Conservation (phyloP, 768 basidiomycete species). For the Lactarius vividus region DNA sequence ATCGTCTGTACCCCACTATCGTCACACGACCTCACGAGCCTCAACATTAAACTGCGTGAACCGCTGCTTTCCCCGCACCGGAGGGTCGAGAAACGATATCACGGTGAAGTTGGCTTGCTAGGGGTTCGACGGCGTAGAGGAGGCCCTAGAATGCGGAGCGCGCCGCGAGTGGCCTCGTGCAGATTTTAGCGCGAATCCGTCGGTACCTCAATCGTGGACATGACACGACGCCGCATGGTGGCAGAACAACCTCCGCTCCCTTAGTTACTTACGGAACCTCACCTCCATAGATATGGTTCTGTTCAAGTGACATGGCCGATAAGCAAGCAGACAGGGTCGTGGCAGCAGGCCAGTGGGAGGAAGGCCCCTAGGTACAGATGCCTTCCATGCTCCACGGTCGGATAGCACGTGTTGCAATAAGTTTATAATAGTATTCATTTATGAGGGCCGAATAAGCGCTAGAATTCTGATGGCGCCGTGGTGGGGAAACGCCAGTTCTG, state of each 20-base stretch:
- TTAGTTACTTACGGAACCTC: neutral
- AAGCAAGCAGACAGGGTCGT: neutral
- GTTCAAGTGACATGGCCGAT: neutral
- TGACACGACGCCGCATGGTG: neutral
- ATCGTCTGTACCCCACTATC: neutral
- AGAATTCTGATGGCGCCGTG: conserved; percentile 4
- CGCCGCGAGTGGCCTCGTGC: neutral
- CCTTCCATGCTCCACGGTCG: no score
- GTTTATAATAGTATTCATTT: neutral
- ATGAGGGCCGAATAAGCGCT: neutral
- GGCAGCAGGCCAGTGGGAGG: no score
- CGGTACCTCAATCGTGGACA: neutral
- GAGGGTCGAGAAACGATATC: neutral
- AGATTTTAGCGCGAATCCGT: neutral
- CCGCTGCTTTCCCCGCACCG: neutral
- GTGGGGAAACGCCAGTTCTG: conserved; percentile 19
- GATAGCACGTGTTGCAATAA: neutral
- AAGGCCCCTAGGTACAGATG: no score
- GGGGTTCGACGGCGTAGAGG: neutral
- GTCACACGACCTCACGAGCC: neutral
- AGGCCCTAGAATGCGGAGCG: neutral
- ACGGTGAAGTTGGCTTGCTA: neutral
- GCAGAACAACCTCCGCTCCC: neutral
- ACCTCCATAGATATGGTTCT: neutral
- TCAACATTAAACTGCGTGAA: neutral